These are phyloP conservation scores for Lipomyces kockii DNA, from an alignment of 805 yeast genomes.

Conservation along the genomic window DNA sequence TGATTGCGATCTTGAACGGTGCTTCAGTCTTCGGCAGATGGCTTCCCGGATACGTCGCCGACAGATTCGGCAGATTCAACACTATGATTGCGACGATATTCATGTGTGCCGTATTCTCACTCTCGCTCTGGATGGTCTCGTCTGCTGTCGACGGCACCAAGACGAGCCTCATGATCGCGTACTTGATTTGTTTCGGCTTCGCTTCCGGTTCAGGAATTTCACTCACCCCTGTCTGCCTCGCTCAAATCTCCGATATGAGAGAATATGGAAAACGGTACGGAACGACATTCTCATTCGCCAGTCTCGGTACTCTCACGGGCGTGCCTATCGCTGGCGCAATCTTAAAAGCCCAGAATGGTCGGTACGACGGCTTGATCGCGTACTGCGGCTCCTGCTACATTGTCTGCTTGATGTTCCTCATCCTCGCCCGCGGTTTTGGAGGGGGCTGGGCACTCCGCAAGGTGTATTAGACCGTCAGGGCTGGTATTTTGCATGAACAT, in stretches of 20 bases:
- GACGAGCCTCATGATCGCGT: conserved; percentile 53
- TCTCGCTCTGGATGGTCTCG: conserved; percentile 71
- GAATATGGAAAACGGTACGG: conserved; percentile 74
- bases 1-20: conserved; percentile 55
- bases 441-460: conserved; percentile 37
- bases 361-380: conserved; percentile 43
- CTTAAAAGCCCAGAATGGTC: conserved; percentile 39
- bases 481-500: too few relatives aligned
- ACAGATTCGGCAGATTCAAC: conserved; percentile 60
- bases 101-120: conserved; percentile 53
- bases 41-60: conserved; percentile 61
- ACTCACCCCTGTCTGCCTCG: conserved; percentile 70
- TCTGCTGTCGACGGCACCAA: conserved; percentile 47
- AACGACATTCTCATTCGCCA: conserved; percentile 57
- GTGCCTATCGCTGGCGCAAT: conserved; percentile 48
- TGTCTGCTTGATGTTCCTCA: conserved; percentile 39
- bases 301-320: conserved; percentile 47
- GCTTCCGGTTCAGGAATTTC: conserved; percentile 65
- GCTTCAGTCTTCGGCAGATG: conserved; percentile 59
- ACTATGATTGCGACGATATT: conserved; percentile 56
- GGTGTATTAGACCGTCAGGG: neutral
- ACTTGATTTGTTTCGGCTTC: conserved; percentile 62
- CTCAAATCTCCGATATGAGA: conserved; percentile 63
- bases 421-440: conserved; percentile 40
- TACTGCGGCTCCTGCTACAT: conserved; percentile 44